Evolutionary conservation across 352 stramenopile species (phyloP), one percentile per base, ranked within the genome.

Genomic region (Globisporangium echinulatum): DNA sequence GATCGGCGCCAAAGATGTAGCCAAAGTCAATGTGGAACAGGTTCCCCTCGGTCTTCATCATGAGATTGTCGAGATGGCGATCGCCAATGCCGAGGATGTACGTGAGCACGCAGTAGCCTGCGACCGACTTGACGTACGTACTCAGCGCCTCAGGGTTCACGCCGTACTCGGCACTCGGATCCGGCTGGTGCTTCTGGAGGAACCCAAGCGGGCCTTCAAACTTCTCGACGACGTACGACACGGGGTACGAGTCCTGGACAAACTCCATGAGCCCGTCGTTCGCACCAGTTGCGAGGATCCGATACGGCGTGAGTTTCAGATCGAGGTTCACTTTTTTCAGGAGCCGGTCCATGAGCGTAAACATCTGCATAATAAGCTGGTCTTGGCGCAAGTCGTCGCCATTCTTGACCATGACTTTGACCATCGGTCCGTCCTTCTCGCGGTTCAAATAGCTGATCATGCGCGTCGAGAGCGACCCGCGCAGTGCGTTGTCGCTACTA

Each of bases 11-110:
- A 66, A 99, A 99, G 61, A 99, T 98, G 73, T 98, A 99, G 38
- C 97, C 96, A 75, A 99, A 99, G 77, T 98, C 97, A 72, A 99
- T 99, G 71, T 99, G 98, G 77, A 99, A 99, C 49, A 99, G 83
- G 65, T 98, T 87, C 15, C 98, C 98, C 61, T 89, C 82, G 3
- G 88, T 84, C 56, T 92, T 94, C 64, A 99, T 93, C 96, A 99
- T 98, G 59, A 99, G 84, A 72, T 99, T 99, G 70, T 99, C 97
- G 59, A 99, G 85, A 72, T 99, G 98, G 8, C 98, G 85, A 85
- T 99, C 98, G 38, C 98, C 98, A 62, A 99, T 98, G 39, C 97
- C 96, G 11, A 99, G 74, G 19, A 99, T 72, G 79, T 99, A 99
- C 47, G 97, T 99, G 44, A 99, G 87, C 11, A 99, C 97, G 66